Base-by-base conservation (phyloP, 2,329 filamentous ascomycete genomes). In the Colletotrichum sansevieriae region DNA sequence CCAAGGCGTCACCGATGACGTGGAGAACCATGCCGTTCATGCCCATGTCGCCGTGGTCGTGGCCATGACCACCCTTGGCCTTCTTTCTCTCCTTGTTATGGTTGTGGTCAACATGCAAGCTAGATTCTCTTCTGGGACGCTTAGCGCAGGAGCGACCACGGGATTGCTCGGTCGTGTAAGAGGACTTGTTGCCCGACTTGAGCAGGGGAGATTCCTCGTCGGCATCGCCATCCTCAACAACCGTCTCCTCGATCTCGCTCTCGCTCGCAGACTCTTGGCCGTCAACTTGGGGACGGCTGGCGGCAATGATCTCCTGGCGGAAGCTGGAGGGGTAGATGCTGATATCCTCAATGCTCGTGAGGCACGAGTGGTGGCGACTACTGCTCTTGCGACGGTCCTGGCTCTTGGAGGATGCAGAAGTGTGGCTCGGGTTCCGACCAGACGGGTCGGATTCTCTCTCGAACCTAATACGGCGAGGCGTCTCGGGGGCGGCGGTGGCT, bases 301-400 rank as follows among this genome's bases (percentile, higher is more conserved):
- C 93, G 43, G 91, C 91, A 72, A 98, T 97, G 73, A 99, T 97
- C 64, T 95, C 94, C 78, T 97, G 92, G 72, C 96, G 87, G 83
- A 98, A 94, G 71, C 91, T 95, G 25, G 94, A 92, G 3, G 96
- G 96, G 77, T 98, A 92, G 60, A 97, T 92, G 77, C 91, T 93
- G 73, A 97, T 91, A 63, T 94, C 87, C 39, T 90, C 80, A 83
- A 94, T 81, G 82, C 86, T 90, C 68, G 88, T 82, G 71, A 91
- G 86, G 73, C 88, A 89, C 63, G 83, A 83, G 69, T 87, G 86
- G 71, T 87, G 84, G 72, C 79, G 75, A 73, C 78, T 85, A 76
- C 81, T 83, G 68, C 82, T 80, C 68, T 79, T 77, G 51, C 83
- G 82, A 59, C 83, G 83, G 41, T 81, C 82, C 56, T 81, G 78